These are phyloP conservation scores for Ceratobasidium sp. DNA, from an alignment of 1,284 basidiomycete species.

Conservation along the genomic window DNA sequence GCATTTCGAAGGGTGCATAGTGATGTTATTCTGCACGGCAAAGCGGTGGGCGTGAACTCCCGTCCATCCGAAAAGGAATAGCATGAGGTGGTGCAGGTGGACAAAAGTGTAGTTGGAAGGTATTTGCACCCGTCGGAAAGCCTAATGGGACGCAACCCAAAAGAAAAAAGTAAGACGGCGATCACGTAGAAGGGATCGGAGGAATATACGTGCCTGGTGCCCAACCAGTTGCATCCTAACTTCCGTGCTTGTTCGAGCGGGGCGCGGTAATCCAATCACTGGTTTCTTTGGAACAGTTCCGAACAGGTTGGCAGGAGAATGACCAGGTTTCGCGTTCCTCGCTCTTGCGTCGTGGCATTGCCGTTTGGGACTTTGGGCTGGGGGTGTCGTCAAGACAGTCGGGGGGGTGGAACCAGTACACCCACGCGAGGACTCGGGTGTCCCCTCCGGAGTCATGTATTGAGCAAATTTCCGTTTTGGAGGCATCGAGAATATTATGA, in stretches of 20 bases:
- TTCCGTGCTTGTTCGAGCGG: conserved; percentile 39
- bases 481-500: conserved; percentile 14
- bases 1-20: conserved; percentile 16
- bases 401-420: conserved; percentile 26
- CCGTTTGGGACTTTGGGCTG: conserved; percentile 38
- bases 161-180: not conserved
- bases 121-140: conserved; percentile 72
- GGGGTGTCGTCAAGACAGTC: conserved; percentile 2
- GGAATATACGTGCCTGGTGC: conserved; percentile 16
- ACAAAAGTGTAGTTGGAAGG: conserved; percentile 75
- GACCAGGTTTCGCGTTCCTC: conserved; percentile 36
- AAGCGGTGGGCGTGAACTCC: conserved; percentile 50
- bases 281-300: conserved; percentile 41
- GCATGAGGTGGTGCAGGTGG: conserved; percentile 69
- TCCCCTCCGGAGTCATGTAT: conserved; percentile 42
- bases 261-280: conserved; percentile 16
- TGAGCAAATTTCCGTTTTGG: conserved; percentile 38
- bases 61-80: conserved; percentile 67
- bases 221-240: conserved; percentile 38
- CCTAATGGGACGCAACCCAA: conserved; percentile 46
- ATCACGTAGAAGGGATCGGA: not conserved
- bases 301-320: conserved; percentile 37
- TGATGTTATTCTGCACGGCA: conserved; percentile 41
- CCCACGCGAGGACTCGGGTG: conserved; percentile 21
- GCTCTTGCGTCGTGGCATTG: conserved; percentile 44